Conservation (phyloP, 139 green algal species). For the Volvox africanus region DNA sequence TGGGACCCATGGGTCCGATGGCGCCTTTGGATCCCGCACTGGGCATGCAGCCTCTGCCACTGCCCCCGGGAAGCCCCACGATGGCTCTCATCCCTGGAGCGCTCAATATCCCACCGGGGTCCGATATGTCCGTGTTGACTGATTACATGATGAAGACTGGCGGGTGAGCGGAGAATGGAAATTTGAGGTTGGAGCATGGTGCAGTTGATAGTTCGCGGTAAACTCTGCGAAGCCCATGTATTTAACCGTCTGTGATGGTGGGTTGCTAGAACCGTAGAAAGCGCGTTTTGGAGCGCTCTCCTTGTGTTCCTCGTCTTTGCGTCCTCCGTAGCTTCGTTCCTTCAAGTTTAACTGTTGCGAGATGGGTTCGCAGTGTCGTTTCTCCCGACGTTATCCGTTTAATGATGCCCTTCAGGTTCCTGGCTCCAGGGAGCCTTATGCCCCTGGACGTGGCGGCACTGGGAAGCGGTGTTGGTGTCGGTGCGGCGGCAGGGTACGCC, state of each 20-base stretch:
- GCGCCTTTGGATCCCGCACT: not conserved
- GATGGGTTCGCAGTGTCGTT: no score
- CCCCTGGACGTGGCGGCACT: constrained; percentile 24
- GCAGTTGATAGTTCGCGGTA: no score
- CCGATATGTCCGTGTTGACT: constrained; percentile 18
- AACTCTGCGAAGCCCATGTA: no score
- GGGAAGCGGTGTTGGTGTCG: not conserved
- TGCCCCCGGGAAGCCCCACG: constrained; percentile 19
- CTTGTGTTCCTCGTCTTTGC: no score
- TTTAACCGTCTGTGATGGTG: no score
- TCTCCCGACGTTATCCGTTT: no score
- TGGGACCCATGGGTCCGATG: constrained; percentile 28
- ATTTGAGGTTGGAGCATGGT: no score
- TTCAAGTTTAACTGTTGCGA: no score
- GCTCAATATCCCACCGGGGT: constrained; percentile 13
- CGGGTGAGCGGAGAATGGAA: constrained; percentile 1
- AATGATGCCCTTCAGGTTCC: not conserved
- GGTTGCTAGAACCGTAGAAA: no score
- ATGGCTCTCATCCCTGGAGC: not conserved
- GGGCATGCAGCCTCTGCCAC: constrained; percentile 34
- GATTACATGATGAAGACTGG: constrained; percentile 42
- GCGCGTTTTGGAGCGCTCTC: no score
- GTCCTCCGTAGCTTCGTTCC: no score
- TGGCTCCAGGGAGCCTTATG: constrained; percentile 30
- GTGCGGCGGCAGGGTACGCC: not conserved